A percentile compares a stretch with the other conserved stretches of the same genome.
These are phyloP conservation scores for Candida xyloterini DNA, from an alignment of 805 yeast genomes.

Conservation along the genomic window DNA sequence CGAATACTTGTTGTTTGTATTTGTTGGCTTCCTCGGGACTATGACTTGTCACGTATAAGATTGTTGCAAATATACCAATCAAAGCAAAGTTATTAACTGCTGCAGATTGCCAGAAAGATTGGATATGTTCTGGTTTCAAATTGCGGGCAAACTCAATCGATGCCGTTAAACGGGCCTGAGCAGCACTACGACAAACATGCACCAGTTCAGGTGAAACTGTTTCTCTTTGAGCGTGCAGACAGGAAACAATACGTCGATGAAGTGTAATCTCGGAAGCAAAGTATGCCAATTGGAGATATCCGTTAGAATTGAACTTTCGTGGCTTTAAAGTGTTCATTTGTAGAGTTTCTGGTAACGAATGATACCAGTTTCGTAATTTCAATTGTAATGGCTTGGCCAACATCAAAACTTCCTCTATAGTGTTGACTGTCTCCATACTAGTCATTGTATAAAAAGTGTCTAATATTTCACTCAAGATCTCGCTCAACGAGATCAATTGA, in stretches of 20 bases:
- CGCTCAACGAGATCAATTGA: conserved; percentile 62
- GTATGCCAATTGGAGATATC: conserved; percentile 78
- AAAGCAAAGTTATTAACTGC: conserved; percentile 74
- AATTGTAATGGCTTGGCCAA: conserved; percentile 81
- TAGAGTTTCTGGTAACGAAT: conserved; percentile 58
- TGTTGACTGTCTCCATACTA: conserved; percentile 53
- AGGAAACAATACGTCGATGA: conserved; percentile 71
- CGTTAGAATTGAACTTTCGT: conserved; percentile 66
- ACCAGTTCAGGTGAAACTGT: conserved; percentile 51
- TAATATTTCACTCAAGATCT: conserved; percentile 68
- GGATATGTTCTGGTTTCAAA: conserved; percentile 77
- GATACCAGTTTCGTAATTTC: conserved; percentile 72
- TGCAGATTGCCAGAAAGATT: conserved; percentile 87
- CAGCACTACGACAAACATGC: conserved; percentile 79
- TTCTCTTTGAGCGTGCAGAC: conserved; percentile 36
- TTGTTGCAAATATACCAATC: conserved; percentile 85
- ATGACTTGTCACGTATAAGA: conserved; percentile 66
- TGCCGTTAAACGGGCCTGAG: conserved; percentile 74
- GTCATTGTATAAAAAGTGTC: conserved; percentile 69
- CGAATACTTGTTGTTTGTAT: conserved; percentile 66
- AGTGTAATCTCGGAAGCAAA: conserved; percentile 86
- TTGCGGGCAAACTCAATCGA: conserved; percentile 77
- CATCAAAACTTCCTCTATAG: conserved; percentile 65
- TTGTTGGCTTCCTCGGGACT: conserved; percentile 59
- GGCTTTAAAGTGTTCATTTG: conserved; percentile 62